Evolutionary conservation across 169 alveolate species (phyloP).

Genomic region (Plasmodium knowlesi): DNA sequence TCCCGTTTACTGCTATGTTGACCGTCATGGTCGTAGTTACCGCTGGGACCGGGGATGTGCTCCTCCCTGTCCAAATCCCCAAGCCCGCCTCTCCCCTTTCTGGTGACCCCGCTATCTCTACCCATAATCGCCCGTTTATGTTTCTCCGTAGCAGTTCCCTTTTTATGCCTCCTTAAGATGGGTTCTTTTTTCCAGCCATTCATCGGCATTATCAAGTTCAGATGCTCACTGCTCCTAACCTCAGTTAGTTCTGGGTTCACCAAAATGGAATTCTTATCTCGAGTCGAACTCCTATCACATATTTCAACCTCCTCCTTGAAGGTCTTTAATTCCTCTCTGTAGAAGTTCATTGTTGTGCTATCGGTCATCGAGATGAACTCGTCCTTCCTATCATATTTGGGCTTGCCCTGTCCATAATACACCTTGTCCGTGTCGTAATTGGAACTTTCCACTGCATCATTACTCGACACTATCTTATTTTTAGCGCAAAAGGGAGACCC

Average conservation of each 20-base stretch:
- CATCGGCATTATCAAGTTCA: background rate
- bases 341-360: constrained; percentile 16
- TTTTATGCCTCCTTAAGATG: background rate
- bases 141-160: background rate
- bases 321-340: constrained; percentile 1
- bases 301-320: background rate
- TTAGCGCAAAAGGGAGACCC: background rate
- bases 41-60: background rate
- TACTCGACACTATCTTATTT: background rate
- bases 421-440: background rate
- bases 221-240: background rate
- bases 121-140: background rate
- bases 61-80: background rate
- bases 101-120: background rate
- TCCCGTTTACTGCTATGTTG: background rate
- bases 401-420: background rate
- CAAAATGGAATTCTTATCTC: background rate
- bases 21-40: background rate
- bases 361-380: background rate
- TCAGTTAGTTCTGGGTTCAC: background rate
- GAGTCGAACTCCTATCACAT: background rate
- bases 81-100: background rate
- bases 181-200: background rate
- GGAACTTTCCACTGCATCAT: background rate
- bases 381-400: background rate